Base-by-base conservation (phyloP, 108 stramenopile species). In the Stephanodiscus triporus region DNA sequence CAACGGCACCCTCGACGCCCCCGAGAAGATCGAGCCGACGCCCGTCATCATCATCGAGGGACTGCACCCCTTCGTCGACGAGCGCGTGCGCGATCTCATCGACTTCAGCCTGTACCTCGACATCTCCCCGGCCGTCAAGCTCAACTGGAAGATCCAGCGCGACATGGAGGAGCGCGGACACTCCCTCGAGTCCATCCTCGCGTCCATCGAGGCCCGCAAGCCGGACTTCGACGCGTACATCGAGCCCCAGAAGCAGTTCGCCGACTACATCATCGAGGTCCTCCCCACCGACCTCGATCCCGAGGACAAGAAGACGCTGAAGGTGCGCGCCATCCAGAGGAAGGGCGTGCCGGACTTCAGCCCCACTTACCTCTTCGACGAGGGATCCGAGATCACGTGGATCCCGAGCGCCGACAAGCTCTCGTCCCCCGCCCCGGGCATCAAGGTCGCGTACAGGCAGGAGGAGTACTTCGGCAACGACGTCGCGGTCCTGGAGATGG, bases 61-160 rank as follows among this genome's bases (percentile, higher is more conserved):
- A 74, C 93, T 98, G 77, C 97, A 98, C 90, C 97, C 97, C 70
- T 93, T 96, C 88, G 86, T 88, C 79, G 97, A 98, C 84, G 85
- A 88, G 24, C 96, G 97, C 76, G 97, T 98, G 63, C 90, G 88
- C 70, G 94, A 95, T 27, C 93, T 98, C 49, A 89, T 98, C 43
- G 97, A 98, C 91, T 98, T 97, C 91, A 89, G 90, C 55, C 94
- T 98, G 64, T 98, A 98, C 88, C 93, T 98, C 70, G 97, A 98
- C 77, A 98, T 98, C 83, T 91, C 91, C 37, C 88, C 91, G 54
- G 97, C 95, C 56, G 96, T 98, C 85, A 98, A 98, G 90, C 94
- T 96, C 68, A 95, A 96, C 84, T 98, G 97, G 97, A 98, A 98
- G 90, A 96, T 98, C 76, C 97, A 98, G 82, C 91, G 97, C 71